Evolutionary conservation across 257 asterid species (phyloP).

Genomic region (Jacaranda copaia): DNA sequence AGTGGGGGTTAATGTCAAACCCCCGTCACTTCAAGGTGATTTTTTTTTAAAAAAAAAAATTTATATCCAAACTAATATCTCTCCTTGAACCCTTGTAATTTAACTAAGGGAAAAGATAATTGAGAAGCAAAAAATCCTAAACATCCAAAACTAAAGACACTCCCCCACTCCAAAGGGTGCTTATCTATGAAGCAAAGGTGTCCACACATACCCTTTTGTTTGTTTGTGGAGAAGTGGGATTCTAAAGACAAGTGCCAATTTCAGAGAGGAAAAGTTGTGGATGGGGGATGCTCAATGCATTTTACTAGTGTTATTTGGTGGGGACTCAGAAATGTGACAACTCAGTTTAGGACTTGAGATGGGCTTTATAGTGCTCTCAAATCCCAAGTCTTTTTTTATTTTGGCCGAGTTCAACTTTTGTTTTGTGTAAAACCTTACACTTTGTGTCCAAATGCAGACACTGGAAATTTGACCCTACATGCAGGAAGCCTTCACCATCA

Average conservation of each 20-base stretch:
- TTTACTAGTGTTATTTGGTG: slow-evolving; percentile 8
- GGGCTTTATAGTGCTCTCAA: not conserved
- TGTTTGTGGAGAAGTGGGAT: slow-evolving; percentile 46
- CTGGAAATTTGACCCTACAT: slow-evolving; percentile 20
- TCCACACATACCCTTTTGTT: slow-evolving; percentile 21
- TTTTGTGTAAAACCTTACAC: not conserved
- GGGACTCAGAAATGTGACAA: slow-evolving; percentile 28
- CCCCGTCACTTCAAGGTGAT: no score
- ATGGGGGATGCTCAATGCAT: slow-evolving; percentile 44
- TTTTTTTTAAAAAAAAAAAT: no score
- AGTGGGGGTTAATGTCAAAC: no score
- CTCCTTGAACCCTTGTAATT: not conserved
- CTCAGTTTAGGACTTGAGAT: not conserved
- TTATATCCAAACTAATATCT: no score
- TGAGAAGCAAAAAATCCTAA: slow-evolving; percentile 5
- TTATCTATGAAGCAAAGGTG: slow-evolving; percentile 47
- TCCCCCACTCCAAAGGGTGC: slow-evolving; percentile 31
- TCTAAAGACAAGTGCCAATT: slow-evolving; percentile 39
- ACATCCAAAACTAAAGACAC: slow-evolving; percentile 10
- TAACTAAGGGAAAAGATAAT: not conserved
- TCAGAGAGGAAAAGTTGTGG: slow-evolving; percentile 44
- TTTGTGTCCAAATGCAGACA: not conserved
- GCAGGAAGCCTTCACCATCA: not conserved
- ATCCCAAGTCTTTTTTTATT: not conserved
- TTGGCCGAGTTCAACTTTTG: slow-evolving; percentile 22